These are phyloP conservation scores for Colletotrichum acutatum DNA, from an alignment of 2,329 filamentous ascomycete genomes.

Conservation along the genomic window DNA sequence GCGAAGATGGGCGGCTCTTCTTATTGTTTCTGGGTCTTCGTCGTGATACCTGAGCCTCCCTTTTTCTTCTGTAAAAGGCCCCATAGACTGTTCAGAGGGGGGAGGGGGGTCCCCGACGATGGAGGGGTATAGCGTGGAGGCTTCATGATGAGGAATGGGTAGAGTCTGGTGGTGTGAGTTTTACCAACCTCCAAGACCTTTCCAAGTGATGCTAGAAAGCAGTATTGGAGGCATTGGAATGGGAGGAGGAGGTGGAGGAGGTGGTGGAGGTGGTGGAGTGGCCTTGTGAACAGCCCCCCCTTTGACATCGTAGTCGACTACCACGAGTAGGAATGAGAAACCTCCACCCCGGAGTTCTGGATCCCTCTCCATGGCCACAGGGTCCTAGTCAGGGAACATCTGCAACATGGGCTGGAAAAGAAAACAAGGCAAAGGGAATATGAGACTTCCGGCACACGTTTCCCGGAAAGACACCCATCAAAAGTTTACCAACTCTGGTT, in stretches of 20 bases:
- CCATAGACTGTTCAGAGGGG: neutral
- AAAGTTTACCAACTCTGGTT: neutral
- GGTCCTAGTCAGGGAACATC: neutral
- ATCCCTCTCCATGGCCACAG: neutral
- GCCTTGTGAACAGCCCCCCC: neutral
- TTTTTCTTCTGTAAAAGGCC: too few relatives aligned
- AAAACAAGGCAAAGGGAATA: neutral
- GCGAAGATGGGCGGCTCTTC: neutral
- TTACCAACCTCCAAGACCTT: slow-evolving; percentile 12
- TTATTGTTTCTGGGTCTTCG: neutral
- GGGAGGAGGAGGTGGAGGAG: neutral
- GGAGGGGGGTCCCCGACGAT: neutral
- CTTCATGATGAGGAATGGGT: slow-evolving; percentile 16
- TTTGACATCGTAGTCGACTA: neutral
- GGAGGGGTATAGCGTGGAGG: neutral
- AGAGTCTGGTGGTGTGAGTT: slow-evolving; percentile 1
- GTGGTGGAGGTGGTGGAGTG: neutral
- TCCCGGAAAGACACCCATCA: neutral
- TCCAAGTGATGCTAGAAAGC: neutral
- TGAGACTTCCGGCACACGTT: neutral
- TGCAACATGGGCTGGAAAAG: neutral
- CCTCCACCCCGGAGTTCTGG: neutral
- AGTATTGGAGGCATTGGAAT: neutral
- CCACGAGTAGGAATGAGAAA: slow-evolving; percentile 6
- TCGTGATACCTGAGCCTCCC: neutral